Conservation (phyloP, 441 rosid species). For the Populus hybrid region DNA sequence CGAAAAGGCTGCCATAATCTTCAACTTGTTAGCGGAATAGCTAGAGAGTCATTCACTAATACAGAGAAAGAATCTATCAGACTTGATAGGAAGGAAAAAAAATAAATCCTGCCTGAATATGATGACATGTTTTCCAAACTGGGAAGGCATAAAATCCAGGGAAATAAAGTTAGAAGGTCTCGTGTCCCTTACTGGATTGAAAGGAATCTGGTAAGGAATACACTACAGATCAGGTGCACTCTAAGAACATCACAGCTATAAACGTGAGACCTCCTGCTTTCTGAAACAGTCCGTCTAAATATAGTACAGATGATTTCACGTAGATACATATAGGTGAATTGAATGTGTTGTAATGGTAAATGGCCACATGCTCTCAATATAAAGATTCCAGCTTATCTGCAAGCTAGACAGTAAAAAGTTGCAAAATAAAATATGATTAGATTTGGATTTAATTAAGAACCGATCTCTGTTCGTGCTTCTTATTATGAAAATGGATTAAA, state of each 20-base stretch:
- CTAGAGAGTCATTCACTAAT: background rate
- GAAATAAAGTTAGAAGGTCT: background rate
- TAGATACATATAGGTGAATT: background rate
- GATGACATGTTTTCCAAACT: too few species aligned
- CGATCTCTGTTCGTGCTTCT: slow-evolving; percentile 15
- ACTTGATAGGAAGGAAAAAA: background rate
- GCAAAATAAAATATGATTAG: slow-evolving; percentile 11
- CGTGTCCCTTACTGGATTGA: background rate
- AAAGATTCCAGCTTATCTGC: slow-evolving; percentile 29
- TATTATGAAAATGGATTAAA: background rate
- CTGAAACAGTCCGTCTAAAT: background rate
- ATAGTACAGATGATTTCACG: background rate
- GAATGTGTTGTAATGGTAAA: slow-evolving; percentile 1
- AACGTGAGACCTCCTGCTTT: slow-evolving; percentile 12
- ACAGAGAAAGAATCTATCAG: background rate
- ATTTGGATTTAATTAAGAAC: slow-evolving; percentile 6
- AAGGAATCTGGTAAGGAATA: background rate
- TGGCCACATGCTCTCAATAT: slow-evolving; percentile 25
- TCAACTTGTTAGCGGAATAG: background rate
- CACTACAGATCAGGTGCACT: slow-evolving; percentile 10
- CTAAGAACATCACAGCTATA: slow-evolving; percentile 13
- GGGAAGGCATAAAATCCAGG: background rate
- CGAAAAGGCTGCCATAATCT: background rate
- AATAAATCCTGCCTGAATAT: background rate
- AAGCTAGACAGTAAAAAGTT: slow-evolving; percentile 9